Evolutionary conservation across 306 rosid genomes (phyloP), one percentile per base, ranked within the genome.

Genomic region (Bauhinia variegata): DNA sequence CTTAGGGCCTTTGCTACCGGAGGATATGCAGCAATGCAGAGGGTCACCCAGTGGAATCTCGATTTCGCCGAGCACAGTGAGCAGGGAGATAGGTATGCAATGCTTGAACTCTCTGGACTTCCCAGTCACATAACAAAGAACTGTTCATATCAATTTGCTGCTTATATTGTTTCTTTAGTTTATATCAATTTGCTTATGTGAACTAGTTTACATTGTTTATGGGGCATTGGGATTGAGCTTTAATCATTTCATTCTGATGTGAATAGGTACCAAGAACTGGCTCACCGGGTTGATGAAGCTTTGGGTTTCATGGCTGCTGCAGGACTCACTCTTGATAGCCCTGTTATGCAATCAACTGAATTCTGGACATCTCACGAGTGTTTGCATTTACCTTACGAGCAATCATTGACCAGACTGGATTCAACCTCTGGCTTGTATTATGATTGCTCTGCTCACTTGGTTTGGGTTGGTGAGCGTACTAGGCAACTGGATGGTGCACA

Each of bases 321-420:
- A 1, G 95, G 95, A 33, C 88, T 88, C 52, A 88, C 95, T 1
- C 32, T 77, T 58, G 95, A 88, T 60, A 86, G 84, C 65, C 91
- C 95, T 19, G 32, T 83, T 46, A 85, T 85, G 88, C 80, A 75
- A 14, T 76, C 87, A 33, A 88, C 95, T 13, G 95, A 88, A 32
- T 88, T 88, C 78, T 88, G 95, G 95, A 88, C 95, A n/a, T 85
- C 91, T 15, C 95, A 88, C 41, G 95, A 88, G 77, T 88, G 95
- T 76, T 69, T 88, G 71, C 87, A 52, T 64, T 79, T 88, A 78
- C 88, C 95, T 36, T 88, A 88, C 42, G 95, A 88, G 72, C 88
- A 88, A 70, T 50, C 95, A 9, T 79, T 88, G 67, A 85, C 95
- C 18, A 85, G 91, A 73, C 50, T 60, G 65, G 95, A 88, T 69